Conservation (phyloP, 768 basidiomycete species). For the Lyophyllum decastes region DNA sequence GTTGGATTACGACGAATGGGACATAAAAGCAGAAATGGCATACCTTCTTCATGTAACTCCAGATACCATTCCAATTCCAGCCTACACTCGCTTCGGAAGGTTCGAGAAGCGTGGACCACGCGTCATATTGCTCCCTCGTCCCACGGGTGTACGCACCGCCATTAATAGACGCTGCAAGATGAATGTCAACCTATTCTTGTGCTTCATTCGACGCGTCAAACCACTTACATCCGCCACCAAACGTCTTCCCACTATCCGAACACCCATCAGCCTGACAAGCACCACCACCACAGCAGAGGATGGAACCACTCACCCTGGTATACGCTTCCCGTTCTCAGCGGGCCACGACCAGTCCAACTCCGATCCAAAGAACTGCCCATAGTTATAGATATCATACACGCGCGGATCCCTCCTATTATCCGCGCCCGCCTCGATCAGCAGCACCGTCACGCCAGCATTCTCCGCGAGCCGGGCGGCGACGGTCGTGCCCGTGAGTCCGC, state of each 20-base stretch:
- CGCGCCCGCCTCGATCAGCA: slow-evolving; percentile 53
- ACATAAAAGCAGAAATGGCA: neutral
- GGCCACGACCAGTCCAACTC: slow-evolving; percentile 49
- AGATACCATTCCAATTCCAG: slow-evolving; percentile 49
- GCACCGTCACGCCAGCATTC: slow-evolving; percentile 40
- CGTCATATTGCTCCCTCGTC: slow-evolving; percentile 43
- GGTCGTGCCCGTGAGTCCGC: slow-evolving; percentile 47
- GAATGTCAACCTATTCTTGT: neutral
- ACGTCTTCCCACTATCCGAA: slow-evolving; percentile 44
- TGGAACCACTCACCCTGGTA: slow-evolving; percentile 38
- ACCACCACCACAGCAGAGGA: neutral
- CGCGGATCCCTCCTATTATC: slow-evolving; percentile 45
- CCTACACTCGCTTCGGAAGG: slow-evolving; percentile 41
- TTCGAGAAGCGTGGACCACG: slow-evolving; percentile 38
- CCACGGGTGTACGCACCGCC: slow-evolving; percentile 49
- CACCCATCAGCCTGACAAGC: neutral
- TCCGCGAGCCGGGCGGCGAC: slow-evolving; percentile 51
- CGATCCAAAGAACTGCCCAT: slow-evolving; percentile 40
- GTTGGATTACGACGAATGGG: neutral
- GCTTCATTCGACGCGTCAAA: neutral
- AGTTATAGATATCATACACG: slow-evolving; percentile 49
- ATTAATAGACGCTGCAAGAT: slow-evolving; percentile 44
- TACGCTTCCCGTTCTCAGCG: slow-evolving; percentile 40
- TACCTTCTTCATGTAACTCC: slow-evolving; percentile 50
- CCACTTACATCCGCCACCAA: slow-evolving; percentile 41